A percentile compares a stretch with the other conserved stretches of the same genome.
phyloP scores from a whole-genome alignment of 2,329 filamentous ascomycete genomes.

The Fusarium heterosporum region DNA sequence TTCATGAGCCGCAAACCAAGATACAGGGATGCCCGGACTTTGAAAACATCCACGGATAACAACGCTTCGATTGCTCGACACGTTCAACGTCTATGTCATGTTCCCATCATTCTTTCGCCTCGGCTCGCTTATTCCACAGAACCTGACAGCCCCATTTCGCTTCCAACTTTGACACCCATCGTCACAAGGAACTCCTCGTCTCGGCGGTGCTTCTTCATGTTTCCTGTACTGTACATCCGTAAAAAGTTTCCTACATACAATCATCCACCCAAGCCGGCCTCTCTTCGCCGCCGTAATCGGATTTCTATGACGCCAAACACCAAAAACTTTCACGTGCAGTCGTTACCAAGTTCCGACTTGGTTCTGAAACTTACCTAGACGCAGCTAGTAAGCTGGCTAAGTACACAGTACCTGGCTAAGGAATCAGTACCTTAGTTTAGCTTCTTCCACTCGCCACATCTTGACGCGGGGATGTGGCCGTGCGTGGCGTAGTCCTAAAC shows the following conservation, averaged over 20 bases:
- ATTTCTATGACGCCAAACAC: conserved; percentile 29
- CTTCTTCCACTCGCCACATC: conserved; percentile 20
- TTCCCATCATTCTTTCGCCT: conserved; percentile 19
- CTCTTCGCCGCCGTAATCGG: not conserved
- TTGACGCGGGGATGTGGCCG: conserved; percentile 25
- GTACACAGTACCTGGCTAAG: too few relatives aligned
- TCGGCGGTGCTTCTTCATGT: not conserved
- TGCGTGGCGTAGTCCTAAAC: conserved; percentile 24
- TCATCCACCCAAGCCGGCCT: not conserved
- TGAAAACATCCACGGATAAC: not conserved
- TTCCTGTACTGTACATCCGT: not conserved
- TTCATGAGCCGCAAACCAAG: not conserved
- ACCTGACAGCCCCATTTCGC: conserved; percentile 11
- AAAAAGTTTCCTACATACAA: not conserved
- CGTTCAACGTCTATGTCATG: conserved; percentile 31
- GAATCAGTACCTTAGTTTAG: not conserved
- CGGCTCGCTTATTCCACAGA: conserved; percentile 14
- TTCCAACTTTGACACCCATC: conserved; percentile 10
- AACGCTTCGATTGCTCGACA: not conserved
- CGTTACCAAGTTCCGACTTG: conserved; percentile 37
- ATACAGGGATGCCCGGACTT: conserved; percentile 26
- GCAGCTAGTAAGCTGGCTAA: not conserved
- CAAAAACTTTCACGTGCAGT: conserved; percentile 16
- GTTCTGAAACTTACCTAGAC: conserved; percentile 36
- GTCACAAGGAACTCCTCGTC: not conserved